Conservation (phyloP, 257 asterid genomes). For the Schizonepeta tenuifolia region DNA sequence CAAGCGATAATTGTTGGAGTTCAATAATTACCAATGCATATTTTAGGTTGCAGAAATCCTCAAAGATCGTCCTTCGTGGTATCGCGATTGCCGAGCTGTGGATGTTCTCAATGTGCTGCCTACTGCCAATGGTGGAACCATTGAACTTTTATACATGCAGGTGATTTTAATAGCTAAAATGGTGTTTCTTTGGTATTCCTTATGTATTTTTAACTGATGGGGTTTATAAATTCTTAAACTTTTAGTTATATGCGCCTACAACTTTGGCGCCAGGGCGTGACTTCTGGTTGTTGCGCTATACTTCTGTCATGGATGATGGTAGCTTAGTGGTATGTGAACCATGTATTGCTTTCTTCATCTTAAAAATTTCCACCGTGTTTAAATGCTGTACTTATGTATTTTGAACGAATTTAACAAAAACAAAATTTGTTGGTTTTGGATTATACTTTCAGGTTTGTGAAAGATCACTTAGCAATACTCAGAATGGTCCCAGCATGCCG, state of each 20-base stretch:
- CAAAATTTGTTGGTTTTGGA: constrained; percentile 19
- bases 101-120: constrained; percentile 86
- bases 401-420: neutral
- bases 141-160: constrained; percentile 93
- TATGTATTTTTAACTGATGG: neutral
- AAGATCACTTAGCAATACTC: constrained; percentile 87
- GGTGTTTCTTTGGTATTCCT: neutral
- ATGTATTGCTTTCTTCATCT: neutral
- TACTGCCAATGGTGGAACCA: constrained; percentile 94
- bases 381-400: neutral
- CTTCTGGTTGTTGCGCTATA: constrained; percentile 84
- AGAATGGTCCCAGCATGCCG: constrained; percentile 90
- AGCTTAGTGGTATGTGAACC: constrained; percentile 78
- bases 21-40: constrained; percentile 1
- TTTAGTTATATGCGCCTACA: constrained; percentile 83
- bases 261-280: constrained; percentile 97
- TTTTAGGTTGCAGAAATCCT: constrained; percentile 92
- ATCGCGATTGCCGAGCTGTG: constrained; percentile 88
- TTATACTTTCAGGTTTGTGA: constrained; percentile 68
- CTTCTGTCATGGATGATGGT: constrained; percentile 90
- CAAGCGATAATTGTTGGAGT: neutral
- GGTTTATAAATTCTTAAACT: constrained; percentile 26
- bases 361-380: neutral
- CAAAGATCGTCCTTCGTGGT: constrained; percentile 92
- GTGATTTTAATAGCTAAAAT: constrained; percentile 32